phyloP scores from a whole-genome alignment of 345 rosid species.

The Crucihimalaya himalaica region DNA sequence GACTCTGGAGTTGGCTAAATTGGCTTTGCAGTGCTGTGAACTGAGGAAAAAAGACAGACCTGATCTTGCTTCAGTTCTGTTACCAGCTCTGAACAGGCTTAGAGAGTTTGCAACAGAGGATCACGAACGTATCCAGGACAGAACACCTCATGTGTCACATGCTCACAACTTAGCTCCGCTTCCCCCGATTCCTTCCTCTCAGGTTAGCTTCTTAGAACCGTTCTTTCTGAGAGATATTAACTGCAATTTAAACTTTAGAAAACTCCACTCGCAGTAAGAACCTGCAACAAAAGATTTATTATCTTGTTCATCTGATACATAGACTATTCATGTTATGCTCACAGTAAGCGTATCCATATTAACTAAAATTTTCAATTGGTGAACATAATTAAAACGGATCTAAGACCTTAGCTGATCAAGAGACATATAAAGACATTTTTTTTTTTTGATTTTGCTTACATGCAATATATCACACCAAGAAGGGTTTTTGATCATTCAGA shows the following conservation, averaged over 20 bases:
- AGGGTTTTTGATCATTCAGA: background rate
- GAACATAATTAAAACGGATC: background rate
- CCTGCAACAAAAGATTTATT: background rate
- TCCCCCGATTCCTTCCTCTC: conserved; percentile 21
- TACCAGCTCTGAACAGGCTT: conserved; percentile 64
- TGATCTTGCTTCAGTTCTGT: conserved; percentile 58
- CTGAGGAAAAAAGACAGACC: conserved; percentile 82
- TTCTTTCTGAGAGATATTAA: background rate
- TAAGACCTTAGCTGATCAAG: conserved; percentile 9
- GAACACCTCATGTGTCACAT: conserved; percentile 2
- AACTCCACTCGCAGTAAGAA: background rate
- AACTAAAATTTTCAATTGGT: background rate
- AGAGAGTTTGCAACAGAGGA: conserved; percentile 44
- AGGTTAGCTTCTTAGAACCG: conserved; percentile 33
- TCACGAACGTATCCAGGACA: conserved; percentile 29
- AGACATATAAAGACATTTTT: background rate
- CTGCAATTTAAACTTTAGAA: background rate
- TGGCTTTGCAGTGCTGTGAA: conserved; percentile 74
- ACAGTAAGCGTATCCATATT: background rate
- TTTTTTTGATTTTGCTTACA: background rate
- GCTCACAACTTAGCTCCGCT: conserved; percentile 18
- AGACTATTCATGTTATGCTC: background rate
- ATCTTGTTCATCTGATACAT: background rate
- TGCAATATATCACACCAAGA: conserved; percentile 2
- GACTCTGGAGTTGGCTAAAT: conserved; percentile 58